These are phyloP conservation scores for Agroathelia rolfsii DNA, from an alignment of 1,284 basidiomycete genomes.

Conservation along the genomic window DNA sequence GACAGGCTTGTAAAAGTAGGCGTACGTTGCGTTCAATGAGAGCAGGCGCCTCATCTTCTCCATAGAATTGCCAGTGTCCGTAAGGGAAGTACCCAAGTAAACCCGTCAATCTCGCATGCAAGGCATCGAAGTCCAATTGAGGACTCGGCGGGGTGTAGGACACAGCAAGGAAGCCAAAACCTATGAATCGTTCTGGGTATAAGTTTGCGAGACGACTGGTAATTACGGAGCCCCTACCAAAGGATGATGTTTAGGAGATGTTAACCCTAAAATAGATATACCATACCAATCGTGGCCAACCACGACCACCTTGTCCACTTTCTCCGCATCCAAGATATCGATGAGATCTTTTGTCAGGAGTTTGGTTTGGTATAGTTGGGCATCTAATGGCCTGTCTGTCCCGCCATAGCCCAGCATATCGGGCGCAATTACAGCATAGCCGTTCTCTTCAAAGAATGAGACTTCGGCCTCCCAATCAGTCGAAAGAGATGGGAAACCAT, in stretches of 20 bases:
- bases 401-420: constrained; percentile 18
- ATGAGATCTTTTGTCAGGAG: constrained; percentile 13
- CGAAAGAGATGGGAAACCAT: constrained; percentile 21
- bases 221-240: constrained; percentile 15
- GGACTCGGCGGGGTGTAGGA: constrained; percentile 11
- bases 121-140: constrained; percentile 3
- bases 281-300: constrained; percentile 24
- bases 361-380: constrained; percentile 8
- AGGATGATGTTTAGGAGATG: constrained; percentile 8
- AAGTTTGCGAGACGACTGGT: constrained; percentile 16
- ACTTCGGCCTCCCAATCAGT: constrained; percentile 22
- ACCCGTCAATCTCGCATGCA: constrained; percentile 14
- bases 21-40: constrained; percentile 19
- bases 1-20: not conserved
- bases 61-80: constrained; percentile 21
- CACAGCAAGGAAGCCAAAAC: constrained; percentile 16
- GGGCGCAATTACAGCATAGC: constrained; percentile 14
- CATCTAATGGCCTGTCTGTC: constrained; percentile 13
- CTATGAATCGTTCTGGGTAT: constrained; percentile 16
- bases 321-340: constrained; percentile 19
- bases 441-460: constrained; percentile 13
- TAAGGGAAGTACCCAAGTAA: constrained; percentile 23
- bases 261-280: not conserved
- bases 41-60: constrained; percentile 13
- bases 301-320: constrained; percentile 14